phyloP scores from a whole-genome alignment of 2,329 filamentous ascomycete species.

The Cryoendolithus antarcticus region DNA sequence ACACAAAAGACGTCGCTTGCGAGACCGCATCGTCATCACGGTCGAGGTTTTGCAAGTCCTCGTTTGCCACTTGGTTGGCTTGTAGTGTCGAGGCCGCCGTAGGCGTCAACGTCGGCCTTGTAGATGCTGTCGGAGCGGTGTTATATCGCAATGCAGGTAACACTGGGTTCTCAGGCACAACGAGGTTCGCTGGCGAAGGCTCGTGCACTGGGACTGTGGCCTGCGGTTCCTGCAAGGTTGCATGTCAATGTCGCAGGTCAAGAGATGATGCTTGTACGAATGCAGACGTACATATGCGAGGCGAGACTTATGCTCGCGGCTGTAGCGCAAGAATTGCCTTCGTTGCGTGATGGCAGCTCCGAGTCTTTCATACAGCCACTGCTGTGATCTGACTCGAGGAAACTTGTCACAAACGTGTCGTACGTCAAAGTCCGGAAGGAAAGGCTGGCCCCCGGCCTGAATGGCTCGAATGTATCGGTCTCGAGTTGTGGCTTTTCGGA shows the following conservation, averaged over 20 bases:
- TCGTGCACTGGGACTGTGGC: neutral
- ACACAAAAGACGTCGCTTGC: slow-evolving; percentile 7
- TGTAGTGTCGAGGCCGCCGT: slow-evolving; percentile 13
- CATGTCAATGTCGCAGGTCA: neutral
- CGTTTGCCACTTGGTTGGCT: slow-evolving; percentile 1
- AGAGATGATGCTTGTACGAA: neutral
- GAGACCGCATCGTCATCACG: slow-evolving; percentile 10
- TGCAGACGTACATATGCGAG: slow-evolving; percentile 2
- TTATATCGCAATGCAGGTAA: neutral
- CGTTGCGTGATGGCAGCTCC: slow-evolving; percentile 16
- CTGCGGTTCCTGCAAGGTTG: neutral
- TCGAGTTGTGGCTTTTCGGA: slow-evolving; percentile 13
- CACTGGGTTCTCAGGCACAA: no score
- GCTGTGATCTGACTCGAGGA: slow-evolving; percentile 9
- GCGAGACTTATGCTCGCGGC: slow-evolving; percentile 9
- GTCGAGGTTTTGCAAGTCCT: slow-evolving; percentile 6
- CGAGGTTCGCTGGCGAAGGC: neutral
- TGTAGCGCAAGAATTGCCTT: slow-evolving; percentile 15
- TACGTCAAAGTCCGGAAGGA: slow-evolving; percentile 12
- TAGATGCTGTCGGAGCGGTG: neutral
- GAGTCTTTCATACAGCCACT: slow-evolving; percentile 13
- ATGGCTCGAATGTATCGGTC: slow-evolving; percentile 16
- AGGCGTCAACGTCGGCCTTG: slow-evolving; percentile 6
- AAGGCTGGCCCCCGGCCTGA: slow-evolving; percentile 7
- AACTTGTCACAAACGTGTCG: slow-evolving; percentile 15